phyloP scores from a whole-genome alignment of 163 green algal species.

The Scenedesmus sp. region DNA sequence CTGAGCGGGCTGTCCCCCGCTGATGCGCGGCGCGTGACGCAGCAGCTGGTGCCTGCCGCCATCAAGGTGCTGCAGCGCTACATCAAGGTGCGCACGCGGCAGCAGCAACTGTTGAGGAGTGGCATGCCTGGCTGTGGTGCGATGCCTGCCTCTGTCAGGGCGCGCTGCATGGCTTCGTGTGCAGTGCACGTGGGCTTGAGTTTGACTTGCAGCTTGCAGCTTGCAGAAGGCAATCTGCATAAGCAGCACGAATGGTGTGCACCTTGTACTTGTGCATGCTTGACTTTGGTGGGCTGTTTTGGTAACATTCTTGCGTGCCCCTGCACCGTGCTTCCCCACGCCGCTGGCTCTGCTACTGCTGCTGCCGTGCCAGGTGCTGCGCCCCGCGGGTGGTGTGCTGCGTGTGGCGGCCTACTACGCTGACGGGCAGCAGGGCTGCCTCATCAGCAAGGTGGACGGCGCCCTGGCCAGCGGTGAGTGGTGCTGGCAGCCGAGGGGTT shows the following conservation, averaged over 20 bases:
- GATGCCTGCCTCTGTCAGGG: background rate
- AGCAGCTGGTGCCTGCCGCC: conserved; percentile 44
- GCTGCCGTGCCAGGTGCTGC: conserved; percentile 16
- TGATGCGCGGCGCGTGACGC: conserved; percentile 18
- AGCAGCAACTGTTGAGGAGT: background rate
- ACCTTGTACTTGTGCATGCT: background rate
- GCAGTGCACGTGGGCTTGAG: background rate
- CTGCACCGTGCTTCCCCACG: background rate
- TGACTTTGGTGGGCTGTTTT: background rate
- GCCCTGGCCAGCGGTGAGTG: background rate
- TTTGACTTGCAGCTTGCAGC: background rate
- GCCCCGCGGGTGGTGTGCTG: background rate
- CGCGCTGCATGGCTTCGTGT: no score
- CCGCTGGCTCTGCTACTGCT: conserved; percentile 19
- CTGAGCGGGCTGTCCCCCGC: conserved; percentile 3
- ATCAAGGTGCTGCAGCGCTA: conserved; percentile 32
- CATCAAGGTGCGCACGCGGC: conserved; percentile 19
- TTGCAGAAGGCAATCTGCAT: no score
- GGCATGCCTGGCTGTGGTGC: background rate
- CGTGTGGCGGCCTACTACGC: background rate
- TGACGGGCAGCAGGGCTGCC: conserved; percentile 28
- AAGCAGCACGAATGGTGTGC: background rate
- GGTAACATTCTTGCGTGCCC: background rate
- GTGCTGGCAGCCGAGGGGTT: no score
- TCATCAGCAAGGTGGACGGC: conserved; percentile 19